phyloP scores from a whole-genome alignment of 768 basidiomycete genomes.

The Lactifluus piperatus region DNA sequence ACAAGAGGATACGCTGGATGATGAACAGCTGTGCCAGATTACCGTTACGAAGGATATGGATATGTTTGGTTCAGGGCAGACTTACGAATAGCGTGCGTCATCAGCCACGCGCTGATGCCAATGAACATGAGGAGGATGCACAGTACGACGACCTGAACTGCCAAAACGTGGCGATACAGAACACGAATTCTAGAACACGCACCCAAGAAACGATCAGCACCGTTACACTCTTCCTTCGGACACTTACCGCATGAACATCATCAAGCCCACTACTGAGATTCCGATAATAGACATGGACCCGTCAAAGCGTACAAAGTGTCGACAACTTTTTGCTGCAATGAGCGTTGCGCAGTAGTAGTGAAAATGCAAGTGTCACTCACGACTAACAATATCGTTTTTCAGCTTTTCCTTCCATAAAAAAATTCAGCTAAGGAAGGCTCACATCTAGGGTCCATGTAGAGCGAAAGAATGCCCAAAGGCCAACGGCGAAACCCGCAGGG shows the following conservation, averaged over 20 bases:
- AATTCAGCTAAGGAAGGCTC: not conserved
- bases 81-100: conserved; percentile 43
- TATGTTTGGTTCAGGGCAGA: not conserved
- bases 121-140: conserved; percentile 35
- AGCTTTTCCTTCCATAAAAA: not conserved
- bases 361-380: not conserved
- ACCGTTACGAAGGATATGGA: not conserved
- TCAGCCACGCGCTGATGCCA: conserved; percentile 45
- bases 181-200: not conserved
- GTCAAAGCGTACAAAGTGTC: conserved; percentile 28
- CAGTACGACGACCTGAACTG: conserved; percentile 24
- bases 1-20: not conserved
- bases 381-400: conserved; percentile 39
- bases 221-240: not conserved
- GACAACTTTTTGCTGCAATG: conserved; percentile 10
- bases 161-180: conserved; percentile 6
- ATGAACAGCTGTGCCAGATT: not conserved
- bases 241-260: conserved; percentile 49
- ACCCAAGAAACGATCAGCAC: not conserved
- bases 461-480: conserved; percentile 31
- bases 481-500: conserved; percentile 53
- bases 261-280: conserved; percentile 42
- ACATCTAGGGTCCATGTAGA: conserved; percentile 18
- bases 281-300: conserved; percentile 43
- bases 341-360: not conserved